phyloP scores from a whole-genome alignment of 176 grass and related monocot genomes.

The Saccharum spontaneum region DNA sequence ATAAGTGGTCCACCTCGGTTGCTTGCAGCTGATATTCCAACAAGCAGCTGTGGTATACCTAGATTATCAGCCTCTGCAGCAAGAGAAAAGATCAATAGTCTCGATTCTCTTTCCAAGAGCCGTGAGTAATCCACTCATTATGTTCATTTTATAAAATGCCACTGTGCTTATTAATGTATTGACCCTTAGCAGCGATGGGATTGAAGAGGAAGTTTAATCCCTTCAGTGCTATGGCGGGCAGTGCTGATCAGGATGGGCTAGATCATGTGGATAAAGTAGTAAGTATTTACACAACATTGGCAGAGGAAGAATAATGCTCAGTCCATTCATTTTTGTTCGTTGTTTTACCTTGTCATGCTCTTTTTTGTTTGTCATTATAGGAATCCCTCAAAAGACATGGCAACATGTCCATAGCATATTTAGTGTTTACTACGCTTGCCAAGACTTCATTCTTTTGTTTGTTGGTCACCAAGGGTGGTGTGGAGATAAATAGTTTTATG shows the following conservation, averaged over 20 bases:
- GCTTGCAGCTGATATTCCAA: constrained; percentile 41
- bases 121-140: constrained; percentile 36
- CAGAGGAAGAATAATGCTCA: neutral
- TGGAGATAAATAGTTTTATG: neutral
- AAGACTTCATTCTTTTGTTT: neutral
- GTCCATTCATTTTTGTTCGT: neutral
- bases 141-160: constrained; percentile 13
- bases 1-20: constrained; percentile 24
- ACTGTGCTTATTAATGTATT: constrained; percentile 45
- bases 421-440: neutral
- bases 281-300: constrained; percentile 43
- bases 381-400: neutral
- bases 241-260: constrained; percentile 6
- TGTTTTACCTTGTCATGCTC: neutral
- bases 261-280: constrained; percentile 19
- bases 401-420: neutral
- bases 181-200: constrained; percentile 38
- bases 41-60: constrained; percentile 34
- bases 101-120: constrained; percentile 7
- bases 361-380: neutral
- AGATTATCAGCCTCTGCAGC: constrained; percentile 21
- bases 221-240: neutral
- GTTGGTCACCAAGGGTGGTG: neutral
- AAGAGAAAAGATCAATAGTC: constrained; percentile 18
- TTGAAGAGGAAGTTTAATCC: constrained; percentile 58